Evolutionary conservation across 2,329 filamentous ascomycete genomes (phyloP).

Genomic region (Aspergillus fischeri): DNA sequence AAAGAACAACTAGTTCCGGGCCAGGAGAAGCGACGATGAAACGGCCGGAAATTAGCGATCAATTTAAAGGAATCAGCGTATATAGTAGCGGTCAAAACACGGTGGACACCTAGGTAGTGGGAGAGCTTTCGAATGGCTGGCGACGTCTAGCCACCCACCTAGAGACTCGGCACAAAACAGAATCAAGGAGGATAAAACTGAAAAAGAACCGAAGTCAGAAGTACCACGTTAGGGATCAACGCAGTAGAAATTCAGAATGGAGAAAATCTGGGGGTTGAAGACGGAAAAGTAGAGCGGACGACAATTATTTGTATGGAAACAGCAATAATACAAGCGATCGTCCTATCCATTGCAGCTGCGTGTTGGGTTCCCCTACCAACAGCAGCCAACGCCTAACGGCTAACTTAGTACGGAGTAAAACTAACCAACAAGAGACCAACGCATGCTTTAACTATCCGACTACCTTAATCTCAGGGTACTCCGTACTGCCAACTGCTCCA

Average conservation of each 20-base stretch:
- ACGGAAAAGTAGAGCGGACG: not conserved
- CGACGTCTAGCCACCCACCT: not conserved
- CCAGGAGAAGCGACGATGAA: conserved; percentile 14
- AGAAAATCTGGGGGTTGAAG: conserved; percentile 1
- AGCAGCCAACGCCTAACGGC: not conserved
- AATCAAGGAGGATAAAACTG: not conserved
- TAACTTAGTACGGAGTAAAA: not conserved
- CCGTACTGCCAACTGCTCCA: not conserved
- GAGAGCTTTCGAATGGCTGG: conserved; percentile 6
- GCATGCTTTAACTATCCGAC: not conserved
- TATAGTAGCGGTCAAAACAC: conserved; percentile 27
- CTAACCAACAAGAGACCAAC: not conserved
- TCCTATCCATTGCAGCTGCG: not conserved
- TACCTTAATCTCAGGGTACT: not conserved
- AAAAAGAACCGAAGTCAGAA: not conserved
- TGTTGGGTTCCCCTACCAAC: not conserved
- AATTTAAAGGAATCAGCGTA: conserved; percentile 20
- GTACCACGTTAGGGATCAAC: conserved; percentile 10
- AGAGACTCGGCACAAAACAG: not conserved
- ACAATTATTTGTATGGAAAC: conserved; percentile 11
- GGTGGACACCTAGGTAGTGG: conserved; percentile 17
- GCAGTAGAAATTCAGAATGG: not conserved
- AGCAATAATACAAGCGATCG: conserved; percentile 3
- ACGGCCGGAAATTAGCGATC: conserved; percentile 22
- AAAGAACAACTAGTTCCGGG: not conserved